Evolutionary conservation across 2,329 filamentous ascomycete species (phyloP).

Genomic region (Aspergillus alliaceus): DNA sequence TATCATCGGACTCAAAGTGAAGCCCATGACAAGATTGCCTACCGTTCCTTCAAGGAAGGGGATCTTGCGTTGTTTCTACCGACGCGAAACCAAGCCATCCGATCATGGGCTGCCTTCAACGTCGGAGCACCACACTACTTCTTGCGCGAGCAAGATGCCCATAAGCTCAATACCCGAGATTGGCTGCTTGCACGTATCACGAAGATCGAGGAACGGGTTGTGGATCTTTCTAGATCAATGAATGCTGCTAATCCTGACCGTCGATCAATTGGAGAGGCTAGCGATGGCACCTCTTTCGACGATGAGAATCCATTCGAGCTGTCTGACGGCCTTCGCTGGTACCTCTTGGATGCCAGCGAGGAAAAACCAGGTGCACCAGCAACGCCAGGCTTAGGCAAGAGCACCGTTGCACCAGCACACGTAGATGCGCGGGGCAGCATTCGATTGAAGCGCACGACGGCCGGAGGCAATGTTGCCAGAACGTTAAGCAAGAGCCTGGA

Average conservation of each 20-base stretch:
- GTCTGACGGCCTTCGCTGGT: conserved; percentile 93
- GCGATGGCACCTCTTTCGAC: conserved; percentile 62
- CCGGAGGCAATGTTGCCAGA: conserved; percentile 72
- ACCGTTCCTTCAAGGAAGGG: conserved; percentile 92
- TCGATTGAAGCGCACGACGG: conserved; percentile 52
- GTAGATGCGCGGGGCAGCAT: conserved; percentile 79
- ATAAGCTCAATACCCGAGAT: conserved; percentile 79
- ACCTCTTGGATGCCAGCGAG: conserved; percentile 88
- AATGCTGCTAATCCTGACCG: conserved; percentile 55
- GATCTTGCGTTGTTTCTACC: conserved; percentile 92
- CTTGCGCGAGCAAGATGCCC: conserved; percentile 84
- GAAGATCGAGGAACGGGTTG: conserved; percentile 87
- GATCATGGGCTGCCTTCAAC: conserved; percentile 98
- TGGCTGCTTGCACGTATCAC: conserved; percentile 96
- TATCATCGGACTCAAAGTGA: conserved; percentile 78
- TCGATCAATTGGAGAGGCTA: conserved; percentile 49
- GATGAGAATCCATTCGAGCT: conserved; percentile 97
- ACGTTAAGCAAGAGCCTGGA: conserved; percentile 85
- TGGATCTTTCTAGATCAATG: conserved; percentile 82
- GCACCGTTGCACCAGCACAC: conserved; percentile 82
- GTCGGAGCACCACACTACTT: conserved; percentile 97
- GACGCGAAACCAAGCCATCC: conserved; percentile 88
- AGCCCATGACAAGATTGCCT: conserved; percentile 93
- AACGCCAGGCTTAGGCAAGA: conserved; percentile 89
- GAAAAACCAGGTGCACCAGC: conserved; percentile 88